These are phyloP conservation scores for Solanum piurae DNA, from an alignment of 257 asterid genomes.

Conservation along the genomic window DNA sequence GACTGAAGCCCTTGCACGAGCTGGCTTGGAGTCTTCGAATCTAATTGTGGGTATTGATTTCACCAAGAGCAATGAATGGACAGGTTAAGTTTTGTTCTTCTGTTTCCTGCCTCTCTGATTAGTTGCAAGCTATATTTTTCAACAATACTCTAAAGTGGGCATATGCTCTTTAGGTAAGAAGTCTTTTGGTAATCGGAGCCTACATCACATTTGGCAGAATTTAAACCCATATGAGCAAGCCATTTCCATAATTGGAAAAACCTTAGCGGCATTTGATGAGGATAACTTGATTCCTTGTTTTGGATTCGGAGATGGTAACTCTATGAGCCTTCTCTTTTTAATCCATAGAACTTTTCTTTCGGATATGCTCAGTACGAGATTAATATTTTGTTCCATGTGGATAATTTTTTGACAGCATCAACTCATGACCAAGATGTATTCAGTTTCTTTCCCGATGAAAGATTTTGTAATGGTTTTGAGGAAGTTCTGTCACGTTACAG, in stretches of 20 bases:
- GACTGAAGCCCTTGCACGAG: constrained; percentile 76
- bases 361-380: not conserved
- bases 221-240: constrained; percentile 83
- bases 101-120: not conserved
- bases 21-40: constrained; percentile 95
- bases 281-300: constrained; percentile 93
- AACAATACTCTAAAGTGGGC: constrained; percentile 13
- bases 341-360: not conserved
- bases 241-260: constrained; percentile 84
- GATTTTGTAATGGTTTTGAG: constrained; percentile 83
- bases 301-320: constrained; percentile 91
- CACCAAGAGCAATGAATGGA: constrained; percentile 98
- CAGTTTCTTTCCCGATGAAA: constrained; percentile 64
- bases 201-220: constrained; percentile 64
- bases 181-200: constrained; percentile 57
- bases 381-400: not conserved
- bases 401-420: constrained; percentile 42
- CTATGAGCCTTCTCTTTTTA: not conserved
- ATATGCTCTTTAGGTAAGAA: constrained; percentile 43
- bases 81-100: constrained; percentile 37
- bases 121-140: not conserved
- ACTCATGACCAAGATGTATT: constrained; percentile 91
- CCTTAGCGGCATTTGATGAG: constrained; percentile 85
- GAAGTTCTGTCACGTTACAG: constrained; percentile 71
- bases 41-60: constrained; percentile 88